A percentile compares a stretch with the other conserved stretches of the same genome.
Conservation (phyloP, 2,329 filamentous ascomycete genomes). For the Atkinsonella hypoxylon region DNA sequence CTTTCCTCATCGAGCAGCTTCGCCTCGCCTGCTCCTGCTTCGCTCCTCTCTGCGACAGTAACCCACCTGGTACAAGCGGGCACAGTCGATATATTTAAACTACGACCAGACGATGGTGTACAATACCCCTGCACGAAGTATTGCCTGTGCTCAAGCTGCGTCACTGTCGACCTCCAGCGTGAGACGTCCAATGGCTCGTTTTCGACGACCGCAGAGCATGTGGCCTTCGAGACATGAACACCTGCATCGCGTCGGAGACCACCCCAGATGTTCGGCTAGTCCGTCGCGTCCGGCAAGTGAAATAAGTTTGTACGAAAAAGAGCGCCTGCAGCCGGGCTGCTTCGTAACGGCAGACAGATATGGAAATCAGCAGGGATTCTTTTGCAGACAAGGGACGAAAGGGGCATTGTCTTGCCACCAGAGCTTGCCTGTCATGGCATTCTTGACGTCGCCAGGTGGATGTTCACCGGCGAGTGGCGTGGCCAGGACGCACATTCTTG, state of each 20-base stretch:
- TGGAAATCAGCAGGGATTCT: background rate
- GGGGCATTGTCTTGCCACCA: background rate
- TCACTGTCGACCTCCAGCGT: background rate
- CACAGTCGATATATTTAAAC: background rate
- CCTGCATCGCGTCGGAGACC: conserved; percentile 3
- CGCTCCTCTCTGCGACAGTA: background rate
- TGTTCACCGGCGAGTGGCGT: conserved; percentile 1
- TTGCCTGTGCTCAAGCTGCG: background rate
- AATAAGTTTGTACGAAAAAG: background rate
- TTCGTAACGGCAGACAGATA: background rate
- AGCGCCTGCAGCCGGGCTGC: background rate
- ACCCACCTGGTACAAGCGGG: background rate
- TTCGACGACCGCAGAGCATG: background rate
- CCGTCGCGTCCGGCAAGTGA: background rate
- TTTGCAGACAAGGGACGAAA: background rate
- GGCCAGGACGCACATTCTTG: background rate
- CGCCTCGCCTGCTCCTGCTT: background rate
- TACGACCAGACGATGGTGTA: background rate
- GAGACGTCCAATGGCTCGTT: background rate
- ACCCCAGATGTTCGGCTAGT: background rate
- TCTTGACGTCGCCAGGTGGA: background rate
- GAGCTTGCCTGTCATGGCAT: background rate
- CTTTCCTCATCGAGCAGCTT: background rate
- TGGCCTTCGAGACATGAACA: background rate
- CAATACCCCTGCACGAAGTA: background rate